Evolutionary conservation across 176 grass and related monocot species (phyloP).

Genomic region (Zoysia japonica): DNA sequence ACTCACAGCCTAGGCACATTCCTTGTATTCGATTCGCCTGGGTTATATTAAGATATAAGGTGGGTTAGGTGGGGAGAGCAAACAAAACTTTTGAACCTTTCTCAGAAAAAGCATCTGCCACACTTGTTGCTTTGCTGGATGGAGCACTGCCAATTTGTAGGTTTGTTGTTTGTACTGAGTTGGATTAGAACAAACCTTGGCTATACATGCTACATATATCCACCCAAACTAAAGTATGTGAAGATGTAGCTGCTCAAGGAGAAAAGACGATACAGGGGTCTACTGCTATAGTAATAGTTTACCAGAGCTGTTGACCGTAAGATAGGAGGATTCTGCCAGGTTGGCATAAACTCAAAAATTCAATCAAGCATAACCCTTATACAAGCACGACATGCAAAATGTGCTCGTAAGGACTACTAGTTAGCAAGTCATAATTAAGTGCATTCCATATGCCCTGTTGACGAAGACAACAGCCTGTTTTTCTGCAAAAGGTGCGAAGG

Average conservation of each 20-base stretch:
- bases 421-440: not conserved
- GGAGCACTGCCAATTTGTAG: not conserved
- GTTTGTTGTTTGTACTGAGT: not conserved
- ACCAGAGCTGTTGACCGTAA: not conserved
- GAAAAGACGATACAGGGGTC: too few species aligned
- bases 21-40: not conserved
- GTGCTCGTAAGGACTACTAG: not conserved
- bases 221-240: not conserved
- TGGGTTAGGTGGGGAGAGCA: not conserved
- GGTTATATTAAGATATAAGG: not conserved
- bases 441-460: not conserved
- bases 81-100: not conserved
- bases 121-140: slow-evolving; percentile 5
- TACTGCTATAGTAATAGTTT: too few species aligned
- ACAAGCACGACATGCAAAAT: not conserved
- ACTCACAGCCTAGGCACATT: not conserved
- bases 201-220: not conserved
- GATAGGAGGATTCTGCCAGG: not conserved
- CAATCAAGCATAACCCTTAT: not conserved
- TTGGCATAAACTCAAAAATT: not conserved
- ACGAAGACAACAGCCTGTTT: slow-evolving; percentile 46
- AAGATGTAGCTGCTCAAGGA: not conserved
- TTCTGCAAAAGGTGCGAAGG: slow-evolving; percentile 57
- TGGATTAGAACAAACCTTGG: not conserved
- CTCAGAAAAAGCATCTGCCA: not conserved